These are phyloP conservation scores for Myriosclerotinia duriaeana DNA, from an alignment of 2,329 filamentous ascomycete genomes.

Conservation along the genomic window DNA sequence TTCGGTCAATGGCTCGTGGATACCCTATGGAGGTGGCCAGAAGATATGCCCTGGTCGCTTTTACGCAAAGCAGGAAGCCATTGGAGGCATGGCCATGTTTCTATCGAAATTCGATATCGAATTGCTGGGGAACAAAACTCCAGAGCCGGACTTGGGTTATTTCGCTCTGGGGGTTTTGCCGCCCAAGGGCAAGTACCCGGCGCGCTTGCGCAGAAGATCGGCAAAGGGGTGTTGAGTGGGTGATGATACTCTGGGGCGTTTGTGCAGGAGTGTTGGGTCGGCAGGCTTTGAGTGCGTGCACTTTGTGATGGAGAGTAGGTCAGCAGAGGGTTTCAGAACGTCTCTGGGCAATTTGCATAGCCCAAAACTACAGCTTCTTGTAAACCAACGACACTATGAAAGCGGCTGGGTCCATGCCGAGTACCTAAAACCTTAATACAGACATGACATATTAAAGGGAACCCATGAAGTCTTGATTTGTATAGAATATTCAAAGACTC, in stretches of 20 bases:
- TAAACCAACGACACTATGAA: too few relatives aligned
- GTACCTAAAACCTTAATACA: too few relatives aligned
- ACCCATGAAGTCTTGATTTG: too few relatives aligned
- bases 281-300: not conserved
- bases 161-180: conserved; percentile 33
- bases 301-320: not conserved
- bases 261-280: not conserved
- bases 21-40: conserved; percentile 42
- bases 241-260: not conserved
- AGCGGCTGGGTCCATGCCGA: too few relatives aligned
- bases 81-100: conserved; percentile 39
- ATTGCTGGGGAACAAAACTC: conserved; percentile 23
- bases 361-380: too few relatives aligned
- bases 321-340: too few relatives aligned
- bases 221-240: not conserved
- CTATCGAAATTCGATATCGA: conserved; percentile 41
- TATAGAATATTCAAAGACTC: too few relatives aligned
- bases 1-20: conserved; percentile 39
- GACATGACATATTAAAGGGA: too few relatives aligned
- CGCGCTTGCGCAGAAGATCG: conserved; percentile 28
- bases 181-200: conserved; percentile 27
- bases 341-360: too few relatives aligned
- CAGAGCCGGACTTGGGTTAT: conserved; percentile 27
- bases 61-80: conserved; percentile 43
- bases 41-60: conserved; percentile 43